phyloP scores from a whole-genome alignment of 1,284 basidiomycete species.

The Phlebopus sp. region DNA sequence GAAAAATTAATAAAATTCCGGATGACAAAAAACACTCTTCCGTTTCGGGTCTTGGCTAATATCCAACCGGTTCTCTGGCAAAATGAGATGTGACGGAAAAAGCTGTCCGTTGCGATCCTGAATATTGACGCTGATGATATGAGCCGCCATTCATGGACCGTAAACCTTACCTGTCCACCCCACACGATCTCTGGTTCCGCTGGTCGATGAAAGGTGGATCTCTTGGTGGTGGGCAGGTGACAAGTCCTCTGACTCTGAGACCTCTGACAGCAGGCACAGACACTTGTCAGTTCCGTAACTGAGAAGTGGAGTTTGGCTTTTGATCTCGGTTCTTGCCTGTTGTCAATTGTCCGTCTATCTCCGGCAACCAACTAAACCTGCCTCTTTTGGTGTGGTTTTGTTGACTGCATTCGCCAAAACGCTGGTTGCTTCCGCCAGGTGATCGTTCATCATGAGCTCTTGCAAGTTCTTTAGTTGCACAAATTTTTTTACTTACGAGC shows the following conservation, averaged over 20 bases:
- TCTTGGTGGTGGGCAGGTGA: slow-evolving; percentile 5
- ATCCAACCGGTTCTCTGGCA: slow-evolving; percentile 23
- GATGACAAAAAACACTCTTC: slow-evolving; percentile 22
- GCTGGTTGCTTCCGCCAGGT: too few species aligned
- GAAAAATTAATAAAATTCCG: slow-evolving; percentile 27
- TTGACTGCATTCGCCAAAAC: too few species aligned
- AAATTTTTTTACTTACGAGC: slow-evolving; percentile 19
- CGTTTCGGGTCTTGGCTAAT: slow-evolving; percentile 26
- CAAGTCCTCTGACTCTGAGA: neutral
- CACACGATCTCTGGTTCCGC: slow-evolving; percentile 27
- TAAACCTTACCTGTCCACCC: slow-evolving; percentile 32
- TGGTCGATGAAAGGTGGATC: slow-evolving; percentile 17
- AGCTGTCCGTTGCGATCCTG: slow-evolving; percentile 7
- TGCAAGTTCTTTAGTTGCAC: slow-evolving; percentile 9
- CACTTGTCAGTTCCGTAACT: slow-evolving; percentile 31
- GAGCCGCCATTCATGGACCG: slow-evolving; percentile 23
- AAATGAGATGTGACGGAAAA: slow-evolving; percentile 18
- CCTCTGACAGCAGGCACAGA: slow-evolving; percentile 23
- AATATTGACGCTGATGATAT: slow-evolving; percentile 19
- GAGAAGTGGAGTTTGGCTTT: slow-evolving; percentile 32
- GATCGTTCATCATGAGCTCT: slow-evolving; percentile 5
- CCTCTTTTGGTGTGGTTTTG: slow-evolving; percentile 11
- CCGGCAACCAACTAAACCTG: slow-evolving; percentile 23
- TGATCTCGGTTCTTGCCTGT: slow-evolving; percentile 29
- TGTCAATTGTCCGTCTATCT: slow-evolving; percentile 27